Evolutionary conservation across 495 filamentous ascomycete genomes (phyloP), one percentile per base, ranked within the genome.

Genomic region (Penicillium steckii): DNA sequence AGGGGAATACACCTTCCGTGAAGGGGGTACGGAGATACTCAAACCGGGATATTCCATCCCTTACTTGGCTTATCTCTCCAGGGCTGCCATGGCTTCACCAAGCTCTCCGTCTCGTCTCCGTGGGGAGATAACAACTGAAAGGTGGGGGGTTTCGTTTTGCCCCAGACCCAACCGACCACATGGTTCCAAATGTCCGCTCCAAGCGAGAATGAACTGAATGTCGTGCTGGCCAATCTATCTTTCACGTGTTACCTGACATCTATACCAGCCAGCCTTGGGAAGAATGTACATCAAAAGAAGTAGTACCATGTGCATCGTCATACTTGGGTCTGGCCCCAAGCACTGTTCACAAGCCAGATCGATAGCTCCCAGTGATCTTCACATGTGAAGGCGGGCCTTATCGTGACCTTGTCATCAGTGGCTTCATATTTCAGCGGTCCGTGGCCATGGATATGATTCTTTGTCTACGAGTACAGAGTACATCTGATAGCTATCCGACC

Each of bases 231-330:
- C 53, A 53, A 45, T 56, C 50, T 53, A 32, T 32, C 38, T 56
- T 56, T 56, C 57, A 56, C 57, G 49, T 56, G 53, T 27, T 32
- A 24, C 43, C n/a, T 35, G 32, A 6, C 32, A 35, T n/a, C n/a
- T n/a, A n/a, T n/a, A n/a, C n/a, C n/a, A n/a, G n/a, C n/a, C n/a
- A n/a, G n/a, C n/a, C n/a, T n/a, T n/a, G n/a, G n/a, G n/a, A n/a
- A n/a, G n/a, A n/a, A n/a, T n/a, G n/a, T n/a, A n/a, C n/a, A n/a
- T n/a, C n/a, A n/a, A n/a, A n/a, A n/a, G n/a, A n/a, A n/a, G n/a
- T n/a, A n/a, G n/a, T n/a, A n/a, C n/a, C 27, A 41, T 12, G 37
- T 19, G 22, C 37, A 41, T 41, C 37, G 12, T 21, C 18, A 18
- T 23, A 9, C 13, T 41, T 23, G 37, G 37, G 37, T 41, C 37